Evolutionary conservation across 306 rosid genomes (phyloP).

Genomic region (Castanea sativa): DNA sequence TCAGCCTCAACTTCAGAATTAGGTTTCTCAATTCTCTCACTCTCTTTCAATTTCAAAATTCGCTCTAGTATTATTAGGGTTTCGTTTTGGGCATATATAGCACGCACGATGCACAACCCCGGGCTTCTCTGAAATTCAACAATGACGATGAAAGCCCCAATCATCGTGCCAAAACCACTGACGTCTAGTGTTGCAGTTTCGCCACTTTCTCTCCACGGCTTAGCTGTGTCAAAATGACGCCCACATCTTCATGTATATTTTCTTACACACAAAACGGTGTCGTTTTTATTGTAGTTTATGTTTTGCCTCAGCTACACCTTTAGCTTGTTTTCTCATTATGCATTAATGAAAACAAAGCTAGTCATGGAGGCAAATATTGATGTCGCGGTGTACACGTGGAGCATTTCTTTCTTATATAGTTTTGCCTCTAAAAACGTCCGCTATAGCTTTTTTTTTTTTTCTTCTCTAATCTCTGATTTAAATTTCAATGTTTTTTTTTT

Average conservation of each 20-base stretch:
- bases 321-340: constrained; percentile 54
- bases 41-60: not conserved
- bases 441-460: not conserved
- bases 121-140: constrained; percentile 46
- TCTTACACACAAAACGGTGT: accelerated
- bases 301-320: constrained; percentile 70
- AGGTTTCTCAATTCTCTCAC: not conserved
- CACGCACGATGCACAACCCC: constrained; percentile 45
- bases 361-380: constrained; percentile 60
- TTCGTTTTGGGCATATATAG: too few relatives aligned
- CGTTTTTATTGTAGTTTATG: not conserved
- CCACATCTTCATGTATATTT: constrained; percentile 18
- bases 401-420: constrained; percentile 29
- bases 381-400: constrained; percentile 42
- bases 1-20: too few relatives aligned
- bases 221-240: constrained; percentile 57
- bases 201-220: constrained; percentile 41
- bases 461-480: not conserved
- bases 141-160: constrained; percentile 58
- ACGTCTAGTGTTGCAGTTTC: constrained; percentile 65
- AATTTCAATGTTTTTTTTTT: not conserved
- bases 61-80: too few relatives aligned
- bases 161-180: constrained; percentile 47
- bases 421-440: constrained; percentile 50
- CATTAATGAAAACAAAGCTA: constrained; percentile 45